Conservation (phyloP, 1,139 yeast species). For the Meyerozyma smithsonii region DNA sequence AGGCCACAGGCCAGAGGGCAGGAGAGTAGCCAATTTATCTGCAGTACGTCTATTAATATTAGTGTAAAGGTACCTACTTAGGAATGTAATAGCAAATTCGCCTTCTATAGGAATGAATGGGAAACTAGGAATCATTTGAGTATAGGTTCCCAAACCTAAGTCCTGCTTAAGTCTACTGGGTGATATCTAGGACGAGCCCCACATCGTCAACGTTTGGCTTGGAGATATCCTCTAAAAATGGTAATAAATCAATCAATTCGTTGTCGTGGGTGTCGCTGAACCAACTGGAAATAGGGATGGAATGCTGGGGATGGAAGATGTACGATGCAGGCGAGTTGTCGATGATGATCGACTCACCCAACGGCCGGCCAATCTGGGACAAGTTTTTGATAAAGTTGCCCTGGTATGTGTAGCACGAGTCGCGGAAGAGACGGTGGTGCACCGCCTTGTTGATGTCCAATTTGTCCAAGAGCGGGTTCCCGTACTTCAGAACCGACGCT, state of each 20-base stretch:
- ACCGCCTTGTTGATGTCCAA: conserved; percentile 68
- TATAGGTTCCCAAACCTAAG: conserved; percentile 1
- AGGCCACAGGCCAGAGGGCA: too few species aligned
- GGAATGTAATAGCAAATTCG: conserved; percentile 1
- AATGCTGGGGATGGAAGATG: conserved; percentile 95
- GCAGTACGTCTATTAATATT: neutral
- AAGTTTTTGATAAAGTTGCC: conserved; percentile 93
- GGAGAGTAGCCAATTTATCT: too few species aligned
- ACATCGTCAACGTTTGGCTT: conserved; percentile 71
- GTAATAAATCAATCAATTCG: conserved; percentile 85
- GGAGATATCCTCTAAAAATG: conserved; percentile 83
- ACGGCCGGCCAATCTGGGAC: conserved; percentile 90
- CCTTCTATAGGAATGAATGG: conserved; percentile 1
- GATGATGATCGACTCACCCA: conserved; percentile 78
- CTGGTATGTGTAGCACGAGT: conserved; percentile 57
- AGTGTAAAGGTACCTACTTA: neutral
- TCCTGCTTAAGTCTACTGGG: conserved; percentile 13
- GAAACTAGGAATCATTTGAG: neutral
- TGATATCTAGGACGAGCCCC: conserved; percentile 76
- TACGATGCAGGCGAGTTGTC: conserved; percentile 98
- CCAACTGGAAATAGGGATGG: conserved; percentile 98
- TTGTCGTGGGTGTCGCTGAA: conserved; percentile 97
- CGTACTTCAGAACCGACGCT: conserved; percentile 91
- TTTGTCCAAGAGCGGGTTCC: conserved; percentile 90
- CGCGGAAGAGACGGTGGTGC: conserved; percentile 91